A percentile compares a stretch with the other conserved stretches of the same genome.
phyloP scores from a whole-genome alignment of 2,329 filamentous ascomycete species.

The Trematosphaeria pertusa region DNA sequence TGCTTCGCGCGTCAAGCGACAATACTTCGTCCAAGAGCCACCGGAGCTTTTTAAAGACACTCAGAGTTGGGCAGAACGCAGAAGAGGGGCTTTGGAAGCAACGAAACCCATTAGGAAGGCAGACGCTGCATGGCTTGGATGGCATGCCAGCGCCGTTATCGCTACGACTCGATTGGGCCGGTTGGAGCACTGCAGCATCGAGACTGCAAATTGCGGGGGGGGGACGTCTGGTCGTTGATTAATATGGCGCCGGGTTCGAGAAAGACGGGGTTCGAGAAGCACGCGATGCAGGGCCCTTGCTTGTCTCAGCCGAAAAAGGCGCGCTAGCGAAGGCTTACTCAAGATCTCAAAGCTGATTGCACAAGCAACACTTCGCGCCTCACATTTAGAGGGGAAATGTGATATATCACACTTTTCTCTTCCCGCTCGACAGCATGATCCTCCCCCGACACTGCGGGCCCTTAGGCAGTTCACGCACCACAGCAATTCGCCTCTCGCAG shows the following conservation, averaged over 20 bases:
- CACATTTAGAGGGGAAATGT: conserved; percentile 5
- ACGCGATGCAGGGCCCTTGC: conserved; percentile 13
- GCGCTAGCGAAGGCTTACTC: conserved; percentile 15
- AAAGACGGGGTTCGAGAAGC: conserved; percentile 6
- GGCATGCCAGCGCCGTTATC: conserved; percentile 16
- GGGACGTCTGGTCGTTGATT: conserved; percentile 3
- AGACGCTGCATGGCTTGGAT: not conserved
- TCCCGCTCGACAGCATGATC: conserved; percentile 13
- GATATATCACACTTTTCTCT: conserved; percentile 14
- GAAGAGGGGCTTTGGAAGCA: conserved; percentile 2
- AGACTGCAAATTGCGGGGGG: conserved; percentile 15
- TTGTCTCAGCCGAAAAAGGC: conserved; percentile 18
- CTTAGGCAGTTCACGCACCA: conserved; percentile 10
- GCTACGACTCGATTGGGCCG: conserved; percentile 22
- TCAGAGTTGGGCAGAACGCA: conserved; percentile 6
- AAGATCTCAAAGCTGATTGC: conserved; percentile 21
- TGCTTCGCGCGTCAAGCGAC: conserved; percentile 15
- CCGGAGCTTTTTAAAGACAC: not conserved
- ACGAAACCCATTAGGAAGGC: conserved; percentile 8
- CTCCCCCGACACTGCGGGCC: conserved; percentile 9
- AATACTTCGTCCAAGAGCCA: conserved; percentile 1
- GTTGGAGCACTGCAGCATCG: conserved; percentile 4
- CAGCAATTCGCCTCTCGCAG: conserved; percentile 7
- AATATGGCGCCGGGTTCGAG: conserved; percentile 9
- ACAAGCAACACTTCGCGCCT: conserved; percentile 9